Base-by-base conservation (phyloP, 768 basidiomycete species). In the Phlebiopsis flavidoalba region DNA sequence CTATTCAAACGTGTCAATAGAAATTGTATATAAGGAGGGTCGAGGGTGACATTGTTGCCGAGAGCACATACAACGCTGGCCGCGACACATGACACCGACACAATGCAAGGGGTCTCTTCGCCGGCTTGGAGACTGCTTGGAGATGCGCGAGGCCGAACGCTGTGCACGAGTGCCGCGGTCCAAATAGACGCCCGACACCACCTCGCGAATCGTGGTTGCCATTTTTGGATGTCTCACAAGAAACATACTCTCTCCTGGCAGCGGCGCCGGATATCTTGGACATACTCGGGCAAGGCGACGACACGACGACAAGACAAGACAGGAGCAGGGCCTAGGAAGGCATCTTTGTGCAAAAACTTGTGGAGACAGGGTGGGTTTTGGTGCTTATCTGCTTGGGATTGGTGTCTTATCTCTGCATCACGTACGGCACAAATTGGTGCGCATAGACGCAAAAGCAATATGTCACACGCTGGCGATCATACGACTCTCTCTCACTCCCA, bases 401-500 rank as follows among this genome's bases (percentile, higher is more conserved):
- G 33, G 31, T 33, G 48, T 50, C 58, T 62, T 58, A 58, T 57
- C 58, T 31, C 47, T 61, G 55, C 37, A 61, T 59, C 49, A 59
- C 40, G 21, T 47, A 8, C 35, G 45, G 60, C 60, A 57, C 35
- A 35, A 52, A 51, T 35, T 53, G 49, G 53, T 37, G 40, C n/a
- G 51, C 26, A 58, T 35, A 52, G 55, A 52, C 54, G 40, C 57
- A 50, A 61, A 61, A 43, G 57, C 61, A 67, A 62, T 54, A 71
- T 71, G 70, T 71, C 70, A 66, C 69, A 69, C 70, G 70, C 70
- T 43, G 70, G 68, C 58, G n/a, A n/a, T 71, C 70, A 48, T 70
- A 70, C 69, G 69, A 83, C 78, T 87, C 88, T 64, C n/a, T 88
- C 86, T 73, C 82, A 76, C 79, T 86, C 77, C 77, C 83, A 77